phyloP scores from a whole-genome alignment of 371 early-diverging fungal genomes.

The Mortierella sp. region DNA sequence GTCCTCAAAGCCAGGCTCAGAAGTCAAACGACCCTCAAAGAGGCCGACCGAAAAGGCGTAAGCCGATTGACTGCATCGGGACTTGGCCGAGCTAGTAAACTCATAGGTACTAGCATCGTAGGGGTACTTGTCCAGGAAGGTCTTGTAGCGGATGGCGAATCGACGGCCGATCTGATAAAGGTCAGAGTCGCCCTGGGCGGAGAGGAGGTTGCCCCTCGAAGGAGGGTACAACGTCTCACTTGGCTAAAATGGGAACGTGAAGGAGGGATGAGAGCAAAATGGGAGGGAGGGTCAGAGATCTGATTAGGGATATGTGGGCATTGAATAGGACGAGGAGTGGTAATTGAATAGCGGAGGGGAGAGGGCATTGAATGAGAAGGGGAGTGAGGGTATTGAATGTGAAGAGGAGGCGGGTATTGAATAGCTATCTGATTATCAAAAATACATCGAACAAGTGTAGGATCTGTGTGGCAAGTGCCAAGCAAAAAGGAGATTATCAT shows the following conservation, averaged over 20 bases:
- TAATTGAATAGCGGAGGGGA: not conserved
- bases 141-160: constrained; percentile 31
- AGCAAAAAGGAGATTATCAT: no score
- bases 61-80: constrained; percentile 44
- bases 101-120: constrained; percentile 45
- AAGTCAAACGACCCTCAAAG: constrained; percentile 26
- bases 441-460: no score
- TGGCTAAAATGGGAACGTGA: constrained; percentile 11
- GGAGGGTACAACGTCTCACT: constrained; percentile 22
- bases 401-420: not conserved
- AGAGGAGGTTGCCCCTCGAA: constrained; percentile 26
- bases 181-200: constrained; percentile 40
- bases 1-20: constrained; percentile 6
- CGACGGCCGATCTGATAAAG: constrained; percentile 50
- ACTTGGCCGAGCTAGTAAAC: constrained; percentile 29
- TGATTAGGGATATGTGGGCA: not conserved
- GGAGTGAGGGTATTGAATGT: not conserved
- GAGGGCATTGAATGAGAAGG: no score
- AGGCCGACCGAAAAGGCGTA: constrained; percentile 32
- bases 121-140: constrained; percentile 34
- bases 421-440: no score
- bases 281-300: not conserved
- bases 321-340: not conserved
- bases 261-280: not conserved
- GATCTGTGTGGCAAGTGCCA: no score